Base-by-base conservation (phyloP, 2,329 filamentous ascomycete species). In the Botryosphaeria dothidea region DNA sequence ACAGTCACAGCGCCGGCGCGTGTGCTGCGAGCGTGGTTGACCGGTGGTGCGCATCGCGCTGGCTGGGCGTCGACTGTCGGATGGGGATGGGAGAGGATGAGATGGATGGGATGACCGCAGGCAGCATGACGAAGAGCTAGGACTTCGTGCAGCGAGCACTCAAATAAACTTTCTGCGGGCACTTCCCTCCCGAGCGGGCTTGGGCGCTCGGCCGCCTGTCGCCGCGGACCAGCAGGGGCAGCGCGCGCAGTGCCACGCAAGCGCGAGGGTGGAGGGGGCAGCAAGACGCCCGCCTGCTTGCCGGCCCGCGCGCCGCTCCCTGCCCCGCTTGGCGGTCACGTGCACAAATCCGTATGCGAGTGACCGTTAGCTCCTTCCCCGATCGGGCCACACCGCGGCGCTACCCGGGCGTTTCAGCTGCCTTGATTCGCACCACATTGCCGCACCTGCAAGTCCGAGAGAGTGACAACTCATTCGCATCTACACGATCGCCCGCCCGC, bases 281-380 rank as follows among this genome's bases (percentile, higher is more conserved):
- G n/a, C 51, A 21, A 61, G n/a, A 36, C 21, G 13, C 56, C 27
- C 36, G 8, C 19, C 43, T 45, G 15, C 57, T 19, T 52, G 21
- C 31, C 46, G 29, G 21, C 46, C 45, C 46, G 43, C 58, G n/a
- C 58, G 38, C 23, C 58, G 61, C 45, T 19, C 61, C 61, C 49
- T 56, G 52, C 49, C 36, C 15, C 25, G 19, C 57, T 65, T 45
- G 45, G 38, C 38, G 17, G 46, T 70, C 65, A 62, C 66, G 67
- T 70, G 69, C 65, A 62, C 45, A 19, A 8, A 17, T 23, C 21
- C 43, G 38, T 54, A 69, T 69, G 68, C 67, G 63, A 66, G 51
- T 62, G 54, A 41, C 38, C 38, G 38, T 41, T 41, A 15, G 17
- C 11, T 13, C 38, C 19, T 31, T 43, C 23, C 38, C 38, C 38